These are phyloP conservation scores for Aspergillus ustus DNA, from an alignment of 2,329 filamentous ascomycete genomes.

Conservation along the genomic window DNA sequence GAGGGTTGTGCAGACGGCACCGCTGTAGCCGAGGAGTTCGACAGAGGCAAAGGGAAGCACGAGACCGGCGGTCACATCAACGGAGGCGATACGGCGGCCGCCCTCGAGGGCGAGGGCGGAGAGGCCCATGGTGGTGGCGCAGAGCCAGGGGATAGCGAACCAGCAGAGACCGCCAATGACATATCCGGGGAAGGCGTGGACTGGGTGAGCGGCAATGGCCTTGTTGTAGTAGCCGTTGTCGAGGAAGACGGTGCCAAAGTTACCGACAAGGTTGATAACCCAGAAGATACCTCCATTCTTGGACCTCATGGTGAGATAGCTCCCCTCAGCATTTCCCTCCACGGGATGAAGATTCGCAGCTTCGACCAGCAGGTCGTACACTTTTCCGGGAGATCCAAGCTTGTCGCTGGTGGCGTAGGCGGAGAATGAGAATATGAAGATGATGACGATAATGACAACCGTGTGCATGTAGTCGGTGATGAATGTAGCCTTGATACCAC, in stretches of 20 bases:
- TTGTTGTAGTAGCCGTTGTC: slow-evolving; percentile 93
- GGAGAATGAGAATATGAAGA: slow-evolving; percentile 82
- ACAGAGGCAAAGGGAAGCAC: slow-evolving; percentile 86
- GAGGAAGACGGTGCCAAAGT: slow-evolving; percentile 71
- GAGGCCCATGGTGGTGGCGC: slow-evolving; percentile 85
- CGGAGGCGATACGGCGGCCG: slow-evolving; percentile 71
- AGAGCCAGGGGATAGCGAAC: slow-evolving; percentile 93
- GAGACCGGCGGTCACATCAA: slow-evolving; percentile 79
- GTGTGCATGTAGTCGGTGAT: slow-evolving; percentile 87
- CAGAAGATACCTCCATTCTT: slow-evolving; percentile 86
- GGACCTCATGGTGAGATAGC: slow-evolving; percentile 85
- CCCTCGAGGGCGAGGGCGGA: slow-evolving; percentile 79
- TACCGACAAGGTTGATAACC: slow-evolving; percentile 80
- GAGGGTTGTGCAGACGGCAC: slow-evolving; percentile 76
- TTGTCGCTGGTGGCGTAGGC: slow-evolving; percentile 75
- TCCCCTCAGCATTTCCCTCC: slow-evolving; percentile 76
- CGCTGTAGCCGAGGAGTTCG: slow-evolving; percentile 78
- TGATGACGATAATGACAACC: slow-evolving; percentile 73
- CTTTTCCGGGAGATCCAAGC: slow-evolving; percentile 74
- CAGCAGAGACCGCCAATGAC: slow-evolving; percentile 83
- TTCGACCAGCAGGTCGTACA: slow-evolving; percentile 77
- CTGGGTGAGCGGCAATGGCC: slow-evolving; percentile 83
- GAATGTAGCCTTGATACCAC: slow-evolving; percentile 85
- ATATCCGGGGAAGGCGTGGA: slow-evolving; percentile 85
- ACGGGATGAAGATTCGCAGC: slow-evolving; percentile 74